phyloP scores from a whole-genome alignment of 352 stramenopile species.

The Lagenidium giganteum region DNA sequence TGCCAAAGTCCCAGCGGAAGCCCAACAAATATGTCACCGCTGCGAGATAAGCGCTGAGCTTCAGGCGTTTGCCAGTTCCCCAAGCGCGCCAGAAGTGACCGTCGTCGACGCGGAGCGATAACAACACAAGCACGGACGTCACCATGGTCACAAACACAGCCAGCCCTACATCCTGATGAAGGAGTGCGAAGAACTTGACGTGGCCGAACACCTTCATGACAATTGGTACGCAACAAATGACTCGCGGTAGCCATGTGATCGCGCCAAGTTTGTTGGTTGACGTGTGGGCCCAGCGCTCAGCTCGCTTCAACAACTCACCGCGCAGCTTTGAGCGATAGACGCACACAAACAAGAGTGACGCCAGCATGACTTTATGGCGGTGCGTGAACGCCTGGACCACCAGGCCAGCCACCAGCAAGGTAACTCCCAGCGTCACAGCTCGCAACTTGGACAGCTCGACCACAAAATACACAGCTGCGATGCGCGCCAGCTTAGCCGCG shows the following conservation, averaged over 20 bases:
- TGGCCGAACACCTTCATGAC: slow-evolving; percentile 68
- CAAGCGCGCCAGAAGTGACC: slow-evolving; percentile 18
- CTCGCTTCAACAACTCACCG: slow-evolving; percentile 19
- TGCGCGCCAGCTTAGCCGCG: slow-evolving; percentile 37
- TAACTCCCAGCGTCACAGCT: slow-evolving; percentile 34
- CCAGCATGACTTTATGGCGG: slow-evolving; percentile 68
- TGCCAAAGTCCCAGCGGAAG: slow-evolving; percentile 41
- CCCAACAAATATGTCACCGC: slow-evolving; percentile 55
- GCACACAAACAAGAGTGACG: slow-evolving; percentile 62
- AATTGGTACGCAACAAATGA: slow-evolving; percentile 48
- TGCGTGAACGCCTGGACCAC: slow-evolving; percentile 50
- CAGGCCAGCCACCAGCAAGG: slow-evolving; percentile 42
- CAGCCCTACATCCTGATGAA: slow-evolving; percentile 47
- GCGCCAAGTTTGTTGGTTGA: slow-evolving; percentile 64
- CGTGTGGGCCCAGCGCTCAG: slow-evolving; percentile 43
- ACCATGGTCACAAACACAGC: slow-evolving; percentile 28
- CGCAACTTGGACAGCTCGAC: slow-evolving; percentile 49
- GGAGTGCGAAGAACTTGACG: slow-evolving; percentile 69
- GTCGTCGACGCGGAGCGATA: slow-evolving; percentile 20
- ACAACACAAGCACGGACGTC: slow-evolving; percentile 26
- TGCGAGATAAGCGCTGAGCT: slow-evolving; percentile 52
- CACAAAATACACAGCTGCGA: slow-evolving; percentile 45
- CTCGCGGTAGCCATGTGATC: slow-evolving; percentile 45
- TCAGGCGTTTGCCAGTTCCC: slow-evolving; percentile 62
- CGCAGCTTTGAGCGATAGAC: slow-evolving; percentile 59